Evolutionary conservation across 1,284 basidiomycete species (phyloP).

Genomic region (Hemileia vastatrix): DNA sequence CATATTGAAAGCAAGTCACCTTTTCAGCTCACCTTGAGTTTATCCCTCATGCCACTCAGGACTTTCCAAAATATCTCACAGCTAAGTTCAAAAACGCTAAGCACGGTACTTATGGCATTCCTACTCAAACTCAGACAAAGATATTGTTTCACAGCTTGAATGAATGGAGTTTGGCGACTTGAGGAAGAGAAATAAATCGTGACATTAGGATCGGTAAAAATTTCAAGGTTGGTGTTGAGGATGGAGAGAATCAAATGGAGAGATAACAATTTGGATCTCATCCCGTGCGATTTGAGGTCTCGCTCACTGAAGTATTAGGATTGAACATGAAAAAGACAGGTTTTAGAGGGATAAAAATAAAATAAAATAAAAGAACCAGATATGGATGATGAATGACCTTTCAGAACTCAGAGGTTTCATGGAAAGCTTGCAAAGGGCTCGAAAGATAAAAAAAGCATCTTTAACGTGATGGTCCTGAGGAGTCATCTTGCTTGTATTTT

Average conservation of each 20-base stretch:
- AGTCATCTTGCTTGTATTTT: slow-evolving; percentile 29
- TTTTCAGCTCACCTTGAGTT: slow-evolving; percentile 65
- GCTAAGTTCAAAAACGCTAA: slow-evolving; percentile 93
- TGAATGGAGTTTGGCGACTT: slow-evolving; percentile 73
- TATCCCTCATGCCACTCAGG: slow-evolving; percentile 81
- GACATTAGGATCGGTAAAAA: slow-evolving; percentile 74
- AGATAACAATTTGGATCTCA: slow-evolving; percentile 87
- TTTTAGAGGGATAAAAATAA: slow-evolving; percentile 1
- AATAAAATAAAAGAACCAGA: background rate
- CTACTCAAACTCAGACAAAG: slow-evolving; percentile 85
- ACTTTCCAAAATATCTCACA: slow-evolving; percentile 99
- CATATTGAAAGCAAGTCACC: background rate
- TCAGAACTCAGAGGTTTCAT: slow-evolving; percentile 91
- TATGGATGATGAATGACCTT: slow-evolving; percentile 53
- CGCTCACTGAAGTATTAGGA: slow-evolving; percentile 57
- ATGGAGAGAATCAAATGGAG: slow-evolving; percentile 87
- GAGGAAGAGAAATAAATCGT: slow-evolving; percentile 79
- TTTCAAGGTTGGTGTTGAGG: slow-evolving; percentile 74
- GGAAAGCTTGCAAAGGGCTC: slow-evolving; percentile 89
- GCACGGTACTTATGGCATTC: slow-evolving; percentile 89
- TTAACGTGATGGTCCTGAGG: slow-evolving; percentile 73
- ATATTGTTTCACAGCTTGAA: slow-evolving; percentile 88
- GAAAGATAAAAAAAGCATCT: slow-evolving; percentile 91
- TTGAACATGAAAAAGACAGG: slow-evolving; percentile 5
- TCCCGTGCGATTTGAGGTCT: slow-evolving; percentile 83